Conservation (phyloP, 2,329 filamentous ascomycete species). For the Aspergillus sp. region DNA sequence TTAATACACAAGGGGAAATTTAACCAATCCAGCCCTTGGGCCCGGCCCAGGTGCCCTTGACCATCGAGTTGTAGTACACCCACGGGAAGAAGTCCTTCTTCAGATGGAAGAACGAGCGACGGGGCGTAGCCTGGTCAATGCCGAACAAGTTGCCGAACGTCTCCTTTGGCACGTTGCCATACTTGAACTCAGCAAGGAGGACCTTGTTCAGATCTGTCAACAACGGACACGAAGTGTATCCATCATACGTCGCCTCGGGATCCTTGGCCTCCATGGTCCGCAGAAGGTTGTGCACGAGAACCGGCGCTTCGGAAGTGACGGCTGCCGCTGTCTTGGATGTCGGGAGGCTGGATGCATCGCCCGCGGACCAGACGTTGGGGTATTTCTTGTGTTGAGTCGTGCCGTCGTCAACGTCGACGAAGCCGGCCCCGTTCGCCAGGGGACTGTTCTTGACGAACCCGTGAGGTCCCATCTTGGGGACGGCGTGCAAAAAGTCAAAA, state of each 20-base stretch:
- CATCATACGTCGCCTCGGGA: slow-evolving; percentile 40
- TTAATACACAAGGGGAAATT: too few species aligned
- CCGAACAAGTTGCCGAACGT: slow-evolving; percentile 49
- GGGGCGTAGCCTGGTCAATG: slow-evolving; percentile 48
- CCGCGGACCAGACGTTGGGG: slow-evolving; percentile 50
- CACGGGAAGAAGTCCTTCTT: slow-evolving; percentile 62
- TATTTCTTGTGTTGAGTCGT: slow-evolving; percentile 47
- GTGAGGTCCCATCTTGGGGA: slow-evolving; percentile 52
- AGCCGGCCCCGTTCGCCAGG: slow-evolving; percentile 48
- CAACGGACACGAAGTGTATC: slow-evolving; percentile 49
- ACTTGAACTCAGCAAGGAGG: slow-evolving; percentile 57
- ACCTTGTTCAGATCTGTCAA: slow-evolving; percentile 53
- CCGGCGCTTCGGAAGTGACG: slow-evolving; percentile 43
- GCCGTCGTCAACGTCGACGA: slow-evolving; percentile 48
- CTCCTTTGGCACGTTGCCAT: slow-evolving; percentile 54
- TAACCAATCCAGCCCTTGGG: slow-evolving; percentile 42
- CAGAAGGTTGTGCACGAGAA: slow-evolving; percentile 44
- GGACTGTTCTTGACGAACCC: slow-evolving; percentile 45
- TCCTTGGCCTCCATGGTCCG: slow-evolving; percentile 38
- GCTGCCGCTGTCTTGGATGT: slow-evolving; percentile 50
- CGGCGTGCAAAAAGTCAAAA: slow-evolving; percentile 50
- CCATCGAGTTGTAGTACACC: slow-evolving; percentile 53
- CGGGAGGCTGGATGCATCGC: slow-evolving; percentile 51
- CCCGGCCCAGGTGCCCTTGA: slow-evolving; percentile 55
- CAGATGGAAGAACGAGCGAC: slow-evolving; percentile 50